Evolutionary conservation across 1,284 basidiomycete genomes (phyloP), one percentile per base, ranked within the genome.

Genomic region (Sporisorium graminicola): DNA sequence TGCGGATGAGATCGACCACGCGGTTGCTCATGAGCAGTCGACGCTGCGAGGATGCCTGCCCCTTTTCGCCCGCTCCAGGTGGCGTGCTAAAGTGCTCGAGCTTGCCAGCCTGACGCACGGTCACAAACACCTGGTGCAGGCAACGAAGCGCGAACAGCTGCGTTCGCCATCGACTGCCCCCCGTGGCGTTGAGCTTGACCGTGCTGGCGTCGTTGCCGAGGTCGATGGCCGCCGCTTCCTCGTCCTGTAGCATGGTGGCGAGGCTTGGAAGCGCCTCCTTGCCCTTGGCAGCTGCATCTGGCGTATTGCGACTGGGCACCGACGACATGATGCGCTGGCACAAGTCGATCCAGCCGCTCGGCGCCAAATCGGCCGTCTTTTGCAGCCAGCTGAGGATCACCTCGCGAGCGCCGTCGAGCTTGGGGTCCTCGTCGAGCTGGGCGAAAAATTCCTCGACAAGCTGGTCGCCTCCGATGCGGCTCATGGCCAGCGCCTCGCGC

Each of bases 291-390:
- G 63, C 52, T 5, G 58, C 58, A 27, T 65, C 59, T 1, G 54
- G 24, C 2, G 70, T 46, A 3, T 33, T 54, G 37, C 61, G 67
- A 3, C 14, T 31, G 0, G 65, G 70, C 22, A 50, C 63, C 6
- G 70, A 53, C 12, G 63, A 64, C 93, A 98, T 97, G 86, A 99
- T 98, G 35, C 94, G 89, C 86, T 98, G 95, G 83, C 96, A 99
- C 1, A 99, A 88, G 82, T 97, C 95, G 70, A 99, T 97, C 97
- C 97, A 99, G 1, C 95, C 95, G 0, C 92, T 94, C 0, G 97
- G 95, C 70, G 95, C 94, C 58, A 93, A 90, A 22, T 93, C 90
- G 0, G 95, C 95, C 0, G 97, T 99, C 86, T 98, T 95, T 72
- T 92, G 90, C 12, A 99, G 88, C 97, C 97, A 99, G 77, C 92